Conservation (phyloP, 306 rosid species). For the Cyclanthera cordifolia region DNA sequence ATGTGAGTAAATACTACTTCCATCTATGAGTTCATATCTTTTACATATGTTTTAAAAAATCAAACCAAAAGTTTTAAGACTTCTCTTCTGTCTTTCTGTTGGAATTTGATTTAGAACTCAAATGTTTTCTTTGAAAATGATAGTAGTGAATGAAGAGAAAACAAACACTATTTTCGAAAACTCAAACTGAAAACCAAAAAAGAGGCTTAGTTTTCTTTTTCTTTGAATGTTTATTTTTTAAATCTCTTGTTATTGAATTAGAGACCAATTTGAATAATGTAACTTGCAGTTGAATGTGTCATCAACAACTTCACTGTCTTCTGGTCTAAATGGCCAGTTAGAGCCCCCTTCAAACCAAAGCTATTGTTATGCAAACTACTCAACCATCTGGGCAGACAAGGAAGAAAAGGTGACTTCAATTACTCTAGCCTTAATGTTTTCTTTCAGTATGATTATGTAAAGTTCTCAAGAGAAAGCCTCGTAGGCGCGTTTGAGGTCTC, state of each 20-base stretch:
- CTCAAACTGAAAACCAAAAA: too few species aligned
- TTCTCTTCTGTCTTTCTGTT: too few species aligned
- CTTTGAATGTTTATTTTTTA: neutral
- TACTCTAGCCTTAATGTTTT: neutral
- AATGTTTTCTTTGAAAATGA: too few species aligned
- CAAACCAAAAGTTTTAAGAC: too few species aligned
- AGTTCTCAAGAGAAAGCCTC: too few species aligned
- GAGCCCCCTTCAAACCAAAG: slow-evolving; percentile 99
- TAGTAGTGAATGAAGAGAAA: too few species aligned
- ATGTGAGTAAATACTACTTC: too few species aligned
- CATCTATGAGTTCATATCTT: too few species aligned
- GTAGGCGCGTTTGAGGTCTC: too few species aligned
- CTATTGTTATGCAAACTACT: slow-evolving; percentile 22
- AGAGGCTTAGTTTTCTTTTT: neutral
- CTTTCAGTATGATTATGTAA: neutral
- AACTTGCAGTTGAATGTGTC: slow-evolving; percentile 51
- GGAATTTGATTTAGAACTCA: too few species aligned
- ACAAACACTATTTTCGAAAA: too few species aligned
- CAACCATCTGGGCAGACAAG: slow-evolving; percentile 25
- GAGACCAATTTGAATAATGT: slow-evolving; percentile 15
- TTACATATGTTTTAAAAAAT: too few species aligned
- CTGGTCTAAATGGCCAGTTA: slow-evolving; percentile 28
- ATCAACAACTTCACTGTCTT: slow-evolving; percentile 24
- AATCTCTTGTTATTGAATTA: neutral
- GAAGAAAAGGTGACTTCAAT: slow-evolving; percentile 40